phyloP scores from a whole-genome alignment of 345 rosid genomes.

The Pugionium cornutum region DNA sequence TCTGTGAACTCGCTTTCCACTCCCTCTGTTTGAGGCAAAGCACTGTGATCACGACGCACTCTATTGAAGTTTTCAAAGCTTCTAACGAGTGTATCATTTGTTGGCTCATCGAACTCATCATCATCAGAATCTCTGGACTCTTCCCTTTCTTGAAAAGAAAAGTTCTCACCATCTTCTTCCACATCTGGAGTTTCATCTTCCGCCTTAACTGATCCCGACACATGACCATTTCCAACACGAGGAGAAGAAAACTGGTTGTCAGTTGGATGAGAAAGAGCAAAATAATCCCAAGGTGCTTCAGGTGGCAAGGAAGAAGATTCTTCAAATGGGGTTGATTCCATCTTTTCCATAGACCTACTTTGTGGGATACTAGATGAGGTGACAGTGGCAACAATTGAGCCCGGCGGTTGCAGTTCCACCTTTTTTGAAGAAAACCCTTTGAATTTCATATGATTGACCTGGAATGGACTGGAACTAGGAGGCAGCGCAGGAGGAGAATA shows the following conservation, averaged over 20 bases:
- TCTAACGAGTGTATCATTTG: constrained; percentile 65
- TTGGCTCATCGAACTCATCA: constrained; percentile 72
- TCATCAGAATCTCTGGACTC: constrained; percentile 68
- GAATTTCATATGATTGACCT: constrained; percentile 67
- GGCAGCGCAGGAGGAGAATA: constrained; percentile 69
- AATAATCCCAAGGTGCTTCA: constrained; percentile 83
- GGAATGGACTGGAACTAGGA: constrained; percentile 54
- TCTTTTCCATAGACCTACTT: constrained; percentile 45
- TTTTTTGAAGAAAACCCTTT: constrained; percentile 57
- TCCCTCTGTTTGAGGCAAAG: constrained; percentile 48
- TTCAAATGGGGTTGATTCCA: constrained; percentile 53
- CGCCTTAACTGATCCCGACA: constrained; percentile 49
- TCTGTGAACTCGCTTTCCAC: constrained; percentile 56
- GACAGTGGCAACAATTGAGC: constrained; percentile 47
- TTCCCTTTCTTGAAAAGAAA: constrained; percentile 57
- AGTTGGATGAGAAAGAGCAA: constrained; percentile 64
- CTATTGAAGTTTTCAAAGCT: constrained; percentile 71
- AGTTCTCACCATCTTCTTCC: constrained; percentile 64
- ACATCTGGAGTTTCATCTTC: constrained; percentile 66
- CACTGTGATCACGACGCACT: constrained; percentile 48
- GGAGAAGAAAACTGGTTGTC: constrained; percentile 62
- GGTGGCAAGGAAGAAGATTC: constrained; percentile 51
- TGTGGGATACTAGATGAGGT: constrained; percentile 58
- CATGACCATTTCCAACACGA: constrained; percentile 51
- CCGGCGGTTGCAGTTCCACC: constrained; percentile 75